Base-by-base conservation (phyloP, 768 basidiomycete genomes). In the Agrocybe chaxingu region DNA sequence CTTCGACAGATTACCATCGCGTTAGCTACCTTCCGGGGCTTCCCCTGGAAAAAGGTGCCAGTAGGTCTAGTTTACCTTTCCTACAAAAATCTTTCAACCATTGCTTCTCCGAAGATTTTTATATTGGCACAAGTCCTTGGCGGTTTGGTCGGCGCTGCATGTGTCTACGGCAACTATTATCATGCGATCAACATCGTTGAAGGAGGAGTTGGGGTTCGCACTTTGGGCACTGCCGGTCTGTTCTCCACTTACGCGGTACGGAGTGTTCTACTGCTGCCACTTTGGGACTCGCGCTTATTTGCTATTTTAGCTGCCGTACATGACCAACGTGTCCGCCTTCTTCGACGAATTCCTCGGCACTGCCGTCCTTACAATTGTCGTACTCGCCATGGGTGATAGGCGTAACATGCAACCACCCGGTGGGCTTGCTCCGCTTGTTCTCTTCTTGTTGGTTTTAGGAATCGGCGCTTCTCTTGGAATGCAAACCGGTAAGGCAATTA, bases 21-120 rank as follows among this genome's bases (percentile, higher is more conserved):
- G 10, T 60, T 90, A 40, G 87, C 86, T 3, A 71, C 79, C 2
- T 82, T 82, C 64, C 81, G 89, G 54, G 76, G 75, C 41, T 91
- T 92, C 66, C 87, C 90, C 0, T 87, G 87, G 85, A 76, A 74
- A 56, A 92, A 92, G 62, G 90, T 90, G 0, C 90, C 90, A 0
- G 74, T 61, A 32, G 36, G 61, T 51, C 16, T 44, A n/a, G 42
- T 32, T 24, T 34, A 3, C 38, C 32, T 38, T 19, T 24, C 24
- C 7, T 30, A 37, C 10, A 19, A 0, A 42, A 24, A 39, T n/a
- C 45, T 29, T 8, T 31, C 45, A 16, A 38, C 37, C 8, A 9
- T 18, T 32, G 8, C 32, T 16, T 19, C 24, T 36, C 34, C 19
- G 44, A 13, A 65, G 67, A 57, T 61, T 24, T 68, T 59, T 48